Percentiles rank a stretch among this genome's conserved stretches.
Conservation (phyloP, 345 rosid species). For the Murraya paniculata region DNA sequence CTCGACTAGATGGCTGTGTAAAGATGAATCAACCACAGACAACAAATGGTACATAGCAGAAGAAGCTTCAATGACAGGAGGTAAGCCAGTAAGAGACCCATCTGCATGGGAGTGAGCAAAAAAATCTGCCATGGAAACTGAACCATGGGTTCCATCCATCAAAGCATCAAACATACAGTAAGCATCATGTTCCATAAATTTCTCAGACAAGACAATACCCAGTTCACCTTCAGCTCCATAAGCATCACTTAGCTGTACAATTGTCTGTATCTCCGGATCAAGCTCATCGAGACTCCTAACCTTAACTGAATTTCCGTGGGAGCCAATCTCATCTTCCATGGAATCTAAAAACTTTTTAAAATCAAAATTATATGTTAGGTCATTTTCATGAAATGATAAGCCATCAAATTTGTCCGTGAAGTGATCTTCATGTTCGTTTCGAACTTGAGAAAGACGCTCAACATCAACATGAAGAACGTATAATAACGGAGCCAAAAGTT, state of each 20-base stretch:
- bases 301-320: constrained; percentile 47
- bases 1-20: constrained; percentile 84
- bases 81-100: constrained; percentile 60
- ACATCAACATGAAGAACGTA: constrained; percentile 92
- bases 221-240: constrained; percentile 99
- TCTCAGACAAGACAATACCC: constrained; percentile 91
- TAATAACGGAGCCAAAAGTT: constrained; percentile 88
- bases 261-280: constrained; percentile 73
- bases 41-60: constrained; percentile 76
- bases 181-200: constrained; percentile 97
- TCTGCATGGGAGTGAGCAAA: constrained; percentile 51
- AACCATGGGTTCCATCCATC: constrained; percentile 73
- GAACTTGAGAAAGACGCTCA: constrained; percentile 75
- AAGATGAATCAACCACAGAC: constrained; percentile 73
- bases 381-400: constrained; percentile 70
- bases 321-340: constrained; percentile 50
- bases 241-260: constrained; percentile 72
- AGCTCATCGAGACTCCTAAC: constrained; percentile 67
- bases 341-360: constrained; percentile 70
- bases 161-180: constrained; percentile 96
- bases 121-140: constrained; percentile 85
- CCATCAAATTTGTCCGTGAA: constrained; percentile 89
- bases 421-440: constrained; percentile 73
- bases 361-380: constrained; percentile 74
- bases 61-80: constrained; percentile 90